Percentiles rank a stretch among this genome's conserved stretches.
phyloP scores from a whole-genome alignment of 148 eudicot species.

The Rhododendron griersonianum region DNA sequence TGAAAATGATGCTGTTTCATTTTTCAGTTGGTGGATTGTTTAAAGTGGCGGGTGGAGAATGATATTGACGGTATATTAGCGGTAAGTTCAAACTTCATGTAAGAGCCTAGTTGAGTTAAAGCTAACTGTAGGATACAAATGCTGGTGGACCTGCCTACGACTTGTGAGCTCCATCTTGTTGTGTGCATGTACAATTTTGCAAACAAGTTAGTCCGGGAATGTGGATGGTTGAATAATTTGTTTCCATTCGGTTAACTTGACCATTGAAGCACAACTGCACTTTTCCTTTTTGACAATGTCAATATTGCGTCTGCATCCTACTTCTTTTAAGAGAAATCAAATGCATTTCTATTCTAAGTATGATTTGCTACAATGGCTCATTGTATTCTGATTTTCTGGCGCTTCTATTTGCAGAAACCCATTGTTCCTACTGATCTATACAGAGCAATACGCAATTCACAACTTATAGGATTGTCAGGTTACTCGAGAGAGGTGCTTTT shows the following conservation, averaged over 20 bases:
- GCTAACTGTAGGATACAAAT: not conserved
- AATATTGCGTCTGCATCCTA: not conserved
- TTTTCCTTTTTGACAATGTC: not conserved
- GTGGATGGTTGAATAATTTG: not conserved
- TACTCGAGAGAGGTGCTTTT: constrained; percentile 71
- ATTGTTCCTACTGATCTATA: constrained; percentile 64
- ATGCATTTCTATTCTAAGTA: not conserved
- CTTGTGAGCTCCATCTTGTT: not conserved
- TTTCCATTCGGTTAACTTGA: not conserved
- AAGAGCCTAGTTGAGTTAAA: not conserved
- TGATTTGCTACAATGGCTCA: not conserved
- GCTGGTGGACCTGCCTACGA: not conserved
- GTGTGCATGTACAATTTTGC: not conserved
- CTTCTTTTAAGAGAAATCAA: not conserved
- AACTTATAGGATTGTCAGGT: constrained; percentile 78
- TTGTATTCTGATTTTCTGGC: constrained; percentile 1
- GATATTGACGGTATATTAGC: constrained; percentile 48
- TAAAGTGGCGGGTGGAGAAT: constrained; percentile 55
- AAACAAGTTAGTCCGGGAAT: not conserved
- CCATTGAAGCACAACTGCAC: not conserved
- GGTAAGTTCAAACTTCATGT: constrained; percentile 24
- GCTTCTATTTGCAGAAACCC: constrained; percentile 59
- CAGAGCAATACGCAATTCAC: constrained; percentile 70
- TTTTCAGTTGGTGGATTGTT: constrained; percentile 53
- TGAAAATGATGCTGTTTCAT: not conserved